These are phyloP conservation scores for Phaffia tasmanica DNA, from an alignment of 768 basidiomycete species.

Conservation along the genomic window DNA sequence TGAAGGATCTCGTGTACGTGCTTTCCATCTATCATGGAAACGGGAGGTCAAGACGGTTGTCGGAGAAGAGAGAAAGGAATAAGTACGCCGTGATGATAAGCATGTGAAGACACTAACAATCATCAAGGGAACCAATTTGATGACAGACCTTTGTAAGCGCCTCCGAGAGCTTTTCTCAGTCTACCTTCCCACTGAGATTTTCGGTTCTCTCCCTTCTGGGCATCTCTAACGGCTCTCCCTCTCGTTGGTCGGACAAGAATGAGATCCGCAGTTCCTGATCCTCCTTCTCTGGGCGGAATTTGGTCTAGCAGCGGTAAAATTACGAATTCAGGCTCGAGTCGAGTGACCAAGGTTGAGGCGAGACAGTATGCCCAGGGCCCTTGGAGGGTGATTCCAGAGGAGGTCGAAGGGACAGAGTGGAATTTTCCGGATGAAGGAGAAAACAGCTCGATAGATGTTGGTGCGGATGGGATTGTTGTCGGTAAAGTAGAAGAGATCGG, in stretches of 20 bases:
- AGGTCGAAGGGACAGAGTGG: conserved; percentile 32
- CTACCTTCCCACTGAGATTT: conserved; percentile 45
- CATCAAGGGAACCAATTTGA: too few relatives aligned
- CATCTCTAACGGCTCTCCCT: background rate
- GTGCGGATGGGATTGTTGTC: conserved; percentile 28
- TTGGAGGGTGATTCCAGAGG: conserved; percentile 41
- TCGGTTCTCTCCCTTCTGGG: conserved; percentile 37
- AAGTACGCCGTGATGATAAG: too few relatives aligned
- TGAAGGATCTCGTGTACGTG: background rate
- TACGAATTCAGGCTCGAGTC: conserved; percentile 70
- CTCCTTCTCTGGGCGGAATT: conserved; percentile 40
- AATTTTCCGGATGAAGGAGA: too few relatives aligned
- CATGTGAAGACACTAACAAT: too few relatives aligned
- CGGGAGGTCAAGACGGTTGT: background rate
- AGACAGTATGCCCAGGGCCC: conserved; percentile 85
- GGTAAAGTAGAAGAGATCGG: conserved; percentile 20
- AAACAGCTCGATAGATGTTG: background rate
- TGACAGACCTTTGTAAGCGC: conserved; percentile 50
- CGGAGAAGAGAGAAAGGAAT: background rate
- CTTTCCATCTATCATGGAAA: conserved; percentile 1
- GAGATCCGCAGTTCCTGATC: conserved; percentile 52
- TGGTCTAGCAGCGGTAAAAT: conserved; percentile 55
- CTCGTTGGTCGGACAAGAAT: conserved; percentile 57
- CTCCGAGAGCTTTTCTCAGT: conserved; percentile 47
- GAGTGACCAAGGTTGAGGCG: conserved; percentile 67